Conservation (phyloP, 257 asterid genomes). For the Nicotiana paniculata region DNA sequence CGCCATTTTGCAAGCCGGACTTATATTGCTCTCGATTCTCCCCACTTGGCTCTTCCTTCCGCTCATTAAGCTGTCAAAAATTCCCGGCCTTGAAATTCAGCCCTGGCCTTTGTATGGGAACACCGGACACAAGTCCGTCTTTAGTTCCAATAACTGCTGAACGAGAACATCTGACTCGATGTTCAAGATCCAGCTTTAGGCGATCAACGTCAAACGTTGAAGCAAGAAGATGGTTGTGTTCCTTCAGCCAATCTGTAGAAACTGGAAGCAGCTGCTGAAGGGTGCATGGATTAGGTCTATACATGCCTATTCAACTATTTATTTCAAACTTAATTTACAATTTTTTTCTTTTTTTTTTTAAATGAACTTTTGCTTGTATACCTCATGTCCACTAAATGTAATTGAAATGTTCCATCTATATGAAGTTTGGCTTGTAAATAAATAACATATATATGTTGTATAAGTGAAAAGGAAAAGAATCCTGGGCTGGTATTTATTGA, state of each 20-base stretch:
- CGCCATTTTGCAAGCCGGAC: constrained; percentile 61
- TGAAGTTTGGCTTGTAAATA: constrained; percentile 4
- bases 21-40: constrained; percentile 30
- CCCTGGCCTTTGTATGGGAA: constrained; percentile 62
- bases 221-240: constrained; percentile 61
- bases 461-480: background rate
- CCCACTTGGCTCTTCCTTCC: constrained; percentile 52
- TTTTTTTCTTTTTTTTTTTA: background rate
- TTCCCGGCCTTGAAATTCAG: constrained; percentile 41
- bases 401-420: background rate
- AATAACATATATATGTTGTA: background rate
- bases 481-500: background rate
- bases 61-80: constrained; percentile 58
- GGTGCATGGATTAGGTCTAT: background rate
- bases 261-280: constrained; percentile 47
- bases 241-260: constrained; percentile 47
- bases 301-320: background rate
- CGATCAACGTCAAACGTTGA: constrained; percentile 53
- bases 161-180: constrained; percentile 31
- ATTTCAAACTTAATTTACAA: background rate
- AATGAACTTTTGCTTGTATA: background rate
- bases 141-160: constrained; percentile 33
- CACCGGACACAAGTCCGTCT: constrained; percentile 46
- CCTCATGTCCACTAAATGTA: background rate
- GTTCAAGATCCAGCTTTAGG: constrained; percentile 46